Evolutionary conservation across 164 flowering plant species (phyloP).

Genomic region (Magnolia changhungtana): DNA sequence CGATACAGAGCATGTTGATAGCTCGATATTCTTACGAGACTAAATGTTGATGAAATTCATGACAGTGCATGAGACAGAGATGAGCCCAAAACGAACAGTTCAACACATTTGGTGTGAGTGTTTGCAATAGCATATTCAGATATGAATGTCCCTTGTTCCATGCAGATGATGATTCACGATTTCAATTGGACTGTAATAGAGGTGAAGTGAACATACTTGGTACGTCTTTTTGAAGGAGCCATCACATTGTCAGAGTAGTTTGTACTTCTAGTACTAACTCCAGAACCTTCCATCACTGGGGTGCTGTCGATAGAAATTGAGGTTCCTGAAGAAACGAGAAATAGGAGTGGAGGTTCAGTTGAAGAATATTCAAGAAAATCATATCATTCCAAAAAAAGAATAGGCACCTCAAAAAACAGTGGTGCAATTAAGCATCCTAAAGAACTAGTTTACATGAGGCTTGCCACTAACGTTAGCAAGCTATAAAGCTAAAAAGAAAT

Average conservation of each 20-base stretch:
- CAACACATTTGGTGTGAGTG: not conserved
- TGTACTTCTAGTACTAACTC: slow-evolving; percentile 34
- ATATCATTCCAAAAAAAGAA: too few relatives aligned
- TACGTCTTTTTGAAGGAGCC: slow-evolving; percentile 45
- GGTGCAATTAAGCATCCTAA: not conserved
- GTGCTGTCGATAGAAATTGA: slow-evolving; percentile 28
- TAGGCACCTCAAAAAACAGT: too few relatives aligned
- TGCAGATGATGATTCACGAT: slow-evolving; percentile 4
- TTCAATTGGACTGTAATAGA: not conserved
- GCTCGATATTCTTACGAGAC: not conserved
- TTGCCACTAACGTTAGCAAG: not conserved
- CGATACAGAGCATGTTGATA: not conserved
- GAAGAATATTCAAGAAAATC: not conserved
- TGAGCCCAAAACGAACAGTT: not conserved
- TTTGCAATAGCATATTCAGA: not conserved
- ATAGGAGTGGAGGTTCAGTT: slow-evolving; percentile 1
- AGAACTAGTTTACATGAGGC: not conserved
- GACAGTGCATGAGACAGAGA: not conserved
- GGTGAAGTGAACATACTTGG: slow-evolving; percentile 42
- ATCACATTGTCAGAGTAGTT: slow-evolving; percentile 29
- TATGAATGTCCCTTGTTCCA: not conserved
- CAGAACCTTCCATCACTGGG: slow-evolving; percentile 33
- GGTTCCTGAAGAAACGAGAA: slow-evolving; percentile 28
- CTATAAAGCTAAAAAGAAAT: too few relatives aligned
- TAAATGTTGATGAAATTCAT: not conserved